Percentiles rank a stretch among this genome's conserved stretches.
These are phyloP conservation scores for Sergeia podlipaevii DNA, from an alignment of 208 protist species.

Conservation along the genomic window DNA sequence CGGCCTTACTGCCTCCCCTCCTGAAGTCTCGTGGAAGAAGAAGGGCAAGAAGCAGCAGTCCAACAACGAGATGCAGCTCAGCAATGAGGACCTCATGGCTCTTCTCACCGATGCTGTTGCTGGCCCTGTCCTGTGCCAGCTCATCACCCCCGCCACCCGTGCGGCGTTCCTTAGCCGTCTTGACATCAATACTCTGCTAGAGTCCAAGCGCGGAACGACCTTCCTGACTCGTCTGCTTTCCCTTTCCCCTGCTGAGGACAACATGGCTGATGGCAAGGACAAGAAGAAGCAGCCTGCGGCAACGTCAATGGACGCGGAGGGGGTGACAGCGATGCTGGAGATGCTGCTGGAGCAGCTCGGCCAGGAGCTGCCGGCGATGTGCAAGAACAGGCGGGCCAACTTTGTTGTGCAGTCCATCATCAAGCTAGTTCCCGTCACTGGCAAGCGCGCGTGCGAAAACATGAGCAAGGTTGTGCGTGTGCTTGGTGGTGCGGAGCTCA, in stretches of 20 bases:
- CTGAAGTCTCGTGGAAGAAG: constrained; percentile 3
- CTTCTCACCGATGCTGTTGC: constrained; percentile 72
- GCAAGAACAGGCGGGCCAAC: constrained; percentile 62
- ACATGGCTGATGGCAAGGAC: constrained; percentile 9
- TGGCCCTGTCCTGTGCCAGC: constrained; percentile 56
- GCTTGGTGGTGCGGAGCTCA: constrained; percentile 39
- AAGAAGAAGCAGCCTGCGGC: constrained; percentile 5
- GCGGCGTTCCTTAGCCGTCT: constrained; percentile 40
- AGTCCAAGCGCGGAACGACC: constrained; percentile 61
- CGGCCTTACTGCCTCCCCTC: constrained; percentile 12
- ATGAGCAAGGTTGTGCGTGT: constrained; percentile 25
- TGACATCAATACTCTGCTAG: constrained; percentile 35
- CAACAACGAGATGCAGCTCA: constrained; percentile 9
- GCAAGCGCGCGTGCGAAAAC: constrained; percentile 18
- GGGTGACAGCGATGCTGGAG: constrained; percentile 32
- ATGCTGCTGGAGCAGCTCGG: constrained; percentile 34
- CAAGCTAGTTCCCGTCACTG: constrained; percentile 36
- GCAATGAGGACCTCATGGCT: constrained; percentile 35
- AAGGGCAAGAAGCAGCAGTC: constrained; percentile 21
- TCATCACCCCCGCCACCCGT: constrained; percentile 32
- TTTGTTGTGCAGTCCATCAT: constrained; percentile 81
- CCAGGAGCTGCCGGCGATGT: constrained; percentile 49
- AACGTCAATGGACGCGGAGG: constrained; percentile 8
- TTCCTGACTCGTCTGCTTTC: constrained; percentile 62
- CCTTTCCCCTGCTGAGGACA: background rate